Evolutionary conservation across 345 rosid species (phyloP).

Genomic region (Bruguiera sexangula): DNA sequence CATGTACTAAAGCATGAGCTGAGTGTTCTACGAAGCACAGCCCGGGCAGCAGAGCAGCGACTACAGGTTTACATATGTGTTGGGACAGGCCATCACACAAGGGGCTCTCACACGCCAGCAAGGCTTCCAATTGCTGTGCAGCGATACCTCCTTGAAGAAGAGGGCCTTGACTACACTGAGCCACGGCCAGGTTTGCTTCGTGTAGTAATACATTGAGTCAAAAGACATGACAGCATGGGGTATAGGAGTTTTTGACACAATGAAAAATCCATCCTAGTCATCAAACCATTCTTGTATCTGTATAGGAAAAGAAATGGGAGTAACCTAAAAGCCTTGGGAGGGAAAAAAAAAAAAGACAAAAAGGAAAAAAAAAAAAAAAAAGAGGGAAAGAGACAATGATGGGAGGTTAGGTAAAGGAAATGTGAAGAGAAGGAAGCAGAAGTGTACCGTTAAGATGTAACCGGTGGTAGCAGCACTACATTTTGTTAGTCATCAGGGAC

Average conservation of each 20-base stretch:
- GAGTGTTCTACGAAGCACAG: conserved; percentile 61
- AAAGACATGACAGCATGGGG: conserved; percentile 25
- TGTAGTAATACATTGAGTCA: conserved; percentile 65
- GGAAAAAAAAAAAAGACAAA: not conserved
- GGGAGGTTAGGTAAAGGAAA: conserved; percentile 17
- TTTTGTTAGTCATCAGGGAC: conserved; percentile 42
- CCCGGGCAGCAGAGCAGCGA: conserved; percentile 72
- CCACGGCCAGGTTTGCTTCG: conserved; percentile 95
- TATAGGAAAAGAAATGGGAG: conserved; percentile 52
- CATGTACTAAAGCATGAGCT: conserved; percentile 83
- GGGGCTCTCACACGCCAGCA: conserved; percentile 85
- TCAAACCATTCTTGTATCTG: conserved; percentile 52
- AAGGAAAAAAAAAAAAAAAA: not conserved
- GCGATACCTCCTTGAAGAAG: conserved; percentile 85
- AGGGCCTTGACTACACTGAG: conserved; percentile 80
- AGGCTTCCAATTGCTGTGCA: conserved; percentile 93
- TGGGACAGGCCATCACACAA: conserved; percentile 94
- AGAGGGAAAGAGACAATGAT: not conserved
- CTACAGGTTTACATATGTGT: conserved; percentile 88
- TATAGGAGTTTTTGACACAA: conserved; percentile 42
- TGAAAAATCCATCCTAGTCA: conserved; percentile 26
- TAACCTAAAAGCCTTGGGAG: conserved; percentile 27
- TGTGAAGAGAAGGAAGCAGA: conserved; percentile 24
- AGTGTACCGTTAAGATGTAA: conserved; percentile 42
- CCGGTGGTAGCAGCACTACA: conserved; percentile 30